These are phyloP conservation scores for Blastomyces silverae DNA, from an alignment of 2,329 filamentous ascomycete species.

Conservation along the genomic window DNA sequence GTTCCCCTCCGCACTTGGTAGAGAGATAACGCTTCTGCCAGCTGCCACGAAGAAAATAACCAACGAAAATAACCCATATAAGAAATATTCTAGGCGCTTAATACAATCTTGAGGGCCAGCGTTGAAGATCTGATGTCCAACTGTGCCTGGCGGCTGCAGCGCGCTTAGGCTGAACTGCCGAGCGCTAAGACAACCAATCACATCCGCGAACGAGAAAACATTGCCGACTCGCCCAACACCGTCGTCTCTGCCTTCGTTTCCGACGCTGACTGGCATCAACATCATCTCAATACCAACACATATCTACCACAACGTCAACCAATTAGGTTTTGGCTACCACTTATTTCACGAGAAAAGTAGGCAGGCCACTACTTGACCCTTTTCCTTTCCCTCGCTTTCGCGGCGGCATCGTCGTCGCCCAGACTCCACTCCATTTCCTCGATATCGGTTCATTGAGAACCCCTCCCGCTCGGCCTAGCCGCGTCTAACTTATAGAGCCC, in stretches of 20 bases:
- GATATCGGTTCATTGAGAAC: slow-evolving; percentile 7
- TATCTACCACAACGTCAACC: background rate
- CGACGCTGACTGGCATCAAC: slow-evolving; percentile 1
- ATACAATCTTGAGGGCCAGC: background rate
- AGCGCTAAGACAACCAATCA: slow-evolving; percentile 5
- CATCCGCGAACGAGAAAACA: background rate
- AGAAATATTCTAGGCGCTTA: background rate
- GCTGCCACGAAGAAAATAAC: too few relatives aligned
- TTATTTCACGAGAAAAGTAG: background rate
- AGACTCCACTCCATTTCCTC: background rate
- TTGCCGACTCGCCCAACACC: slow-evolving; percentile 1
- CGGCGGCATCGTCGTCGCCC: background rate
- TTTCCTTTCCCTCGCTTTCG: background rate
- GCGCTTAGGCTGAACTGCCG: background rate
- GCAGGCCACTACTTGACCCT: background rate
- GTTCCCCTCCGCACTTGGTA: background rate
- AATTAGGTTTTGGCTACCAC: background rate
- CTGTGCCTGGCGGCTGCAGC: slow-evolving; percentile 4
- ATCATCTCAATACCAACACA: background rate
- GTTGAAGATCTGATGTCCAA: background rate
- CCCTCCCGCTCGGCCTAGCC: slow-evolving; percentile 6
- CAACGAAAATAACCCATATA: too few relatives aligned
- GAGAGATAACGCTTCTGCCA: background rate
- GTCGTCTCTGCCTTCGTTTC: background rate
- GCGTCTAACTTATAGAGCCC: slow-evolving; percentile 16